Conservation (phyloP, 768 basidiomycete species). For the Kwoniella sp. region DNA sequence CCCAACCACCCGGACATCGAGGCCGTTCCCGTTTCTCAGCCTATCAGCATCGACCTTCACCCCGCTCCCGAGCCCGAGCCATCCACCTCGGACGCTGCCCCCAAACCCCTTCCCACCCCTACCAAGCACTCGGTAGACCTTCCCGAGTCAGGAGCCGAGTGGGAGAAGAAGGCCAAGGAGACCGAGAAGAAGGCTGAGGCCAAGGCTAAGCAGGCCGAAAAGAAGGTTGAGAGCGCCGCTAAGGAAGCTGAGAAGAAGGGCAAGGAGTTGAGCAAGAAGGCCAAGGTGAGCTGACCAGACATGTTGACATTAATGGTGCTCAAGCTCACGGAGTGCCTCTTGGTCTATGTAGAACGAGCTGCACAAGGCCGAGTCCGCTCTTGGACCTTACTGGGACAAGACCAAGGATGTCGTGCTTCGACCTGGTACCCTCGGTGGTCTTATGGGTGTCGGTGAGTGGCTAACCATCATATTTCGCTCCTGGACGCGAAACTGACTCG, state of each 20-base stretch:
- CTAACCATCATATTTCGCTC: not conserved
- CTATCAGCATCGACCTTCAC: slow-evolving; percentile 28
- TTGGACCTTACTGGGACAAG: slow-evolving; percentile 59
- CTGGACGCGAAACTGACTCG: not conserved
- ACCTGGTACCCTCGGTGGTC: slow-evolving; percentile 72
- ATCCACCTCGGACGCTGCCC: slow-evolving; percentile 35
- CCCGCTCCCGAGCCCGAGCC: slow-evolving; percentile 31
- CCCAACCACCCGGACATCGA: slow-evolving; percentile 40
- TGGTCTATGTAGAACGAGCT: slow-evolving; percentile 51
- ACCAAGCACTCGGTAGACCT: slow-evolving; percentile 29
- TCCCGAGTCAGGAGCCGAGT: slow-evolving; percentile 42
- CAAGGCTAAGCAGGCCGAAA: slow-evolving; percentile 60
- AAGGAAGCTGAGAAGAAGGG: slow-evolving; percentile 51
- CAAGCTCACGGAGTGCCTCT: not conserved
- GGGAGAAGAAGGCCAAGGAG: slow-evolving; percentile 33
- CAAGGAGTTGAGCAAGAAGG: slow-evolving; percentile 38
- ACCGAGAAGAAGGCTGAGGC: slow-evolving; percentile 58
- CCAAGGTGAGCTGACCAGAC: slow-evolving; percentile 26
- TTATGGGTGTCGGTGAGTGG: slow-evolving; percentile 68
- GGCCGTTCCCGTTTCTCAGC: slow-evolving; percentile 28
- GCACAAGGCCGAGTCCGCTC: slow-evolving; percentile 46
- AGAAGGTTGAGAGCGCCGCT: slow-evolving; percentile 21
- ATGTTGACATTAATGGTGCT: not conserved
- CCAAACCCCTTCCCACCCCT: slow-evolving; percentile 42
- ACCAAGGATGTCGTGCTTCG: slow-evolving; percentile 64